These are phyloP conservation scores for Cicer bijugum DNA, from an alignment of 306 rosid species.

Conservation along the genomic window DNA sequence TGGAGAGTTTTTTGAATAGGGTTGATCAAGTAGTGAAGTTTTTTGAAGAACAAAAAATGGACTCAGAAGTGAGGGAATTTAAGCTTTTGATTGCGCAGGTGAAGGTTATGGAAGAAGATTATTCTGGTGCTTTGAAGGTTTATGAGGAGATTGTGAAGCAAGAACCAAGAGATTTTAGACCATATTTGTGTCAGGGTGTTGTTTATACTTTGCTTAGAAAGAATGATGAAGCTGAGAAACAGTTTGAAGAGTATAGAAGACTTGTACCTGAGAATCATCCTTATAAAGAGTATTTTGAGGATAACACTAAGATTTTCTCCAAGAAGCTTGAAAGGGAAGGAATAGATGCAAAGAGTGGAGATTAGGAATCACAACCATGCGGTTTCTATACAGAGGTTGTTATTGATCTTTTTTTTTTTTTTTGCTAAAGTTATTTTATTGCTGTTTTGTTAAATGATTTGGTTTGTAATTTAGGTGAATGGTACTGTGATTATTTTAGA, in stretches of 20 bases:
- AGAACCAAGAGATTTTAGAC: conserved; percentile 89
- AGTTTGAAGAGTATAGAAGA: conserved; percentile 69
- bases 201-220: conserved; percentile 72
- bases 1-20: conserved; percentile 50
- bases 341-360: conserved; percentile 50
- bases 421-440: background rate
- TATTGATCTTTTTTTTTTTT: background rate
- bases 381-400: conserved; percentile 46
- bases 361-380: conserved; percentile 44
- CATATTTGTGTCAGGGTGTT: conserved; percentile 86
- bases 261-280: conserved; percentile 88
- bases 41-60: conserved; percentile 56
- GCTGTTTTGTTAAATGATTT: conserved; percentile 31
- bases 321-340: conserved; percentile 56
- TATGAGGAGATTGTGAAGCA: conserved; percentile 78
- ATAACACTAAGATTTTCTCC: conserved; percentile 59
- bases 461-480: conserved; percentile 32
- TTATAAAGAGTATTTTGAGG: conserved; percentile 70
- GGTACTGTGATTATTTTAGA: background rate
- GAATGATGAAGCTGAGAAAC: conserved; percentile 79
- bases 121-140: conserved; percentile 67
- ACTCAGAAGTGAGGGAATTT: conserved; percentile 75
- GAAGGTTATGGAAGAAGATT: conserved; percentile 70
- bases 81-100: conserved; percentile 84
- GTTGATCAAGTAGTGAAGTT: conserved; percentile 58